Evolutionary conservation across 176 grass and related monocot species (phyloP), one percentile per base, ranked within the genome.

Genomic region (Poa pratensis): DNA sequence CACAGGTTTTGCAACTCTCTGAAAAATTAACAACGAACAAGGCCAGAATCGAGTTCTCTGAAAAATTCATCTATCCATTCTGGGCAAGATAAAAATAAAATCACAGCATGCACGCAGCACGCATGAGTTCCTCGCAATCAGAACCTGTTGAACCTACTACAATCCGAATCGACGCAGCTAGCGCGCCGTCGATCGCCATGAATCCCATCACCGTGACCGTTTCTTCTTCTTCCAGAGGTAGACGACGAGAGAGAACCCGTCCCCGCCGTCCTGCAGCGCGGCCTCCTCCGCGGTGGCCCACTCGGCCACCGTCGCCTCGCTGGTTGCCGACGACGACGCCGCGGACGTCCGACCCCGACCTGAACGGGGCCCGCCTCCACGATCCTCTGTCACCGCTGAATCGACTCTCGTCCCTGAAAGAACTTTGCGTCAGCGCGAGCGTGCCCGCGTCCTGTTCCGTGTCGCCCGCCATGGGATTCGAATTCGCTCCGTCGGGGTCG

Each of bases 341-440:
- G 80, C 81, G 42, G 85, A 87, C 4, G 85, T 90, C 89, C 0
- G 89, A 91, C 5, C 88, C 85, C 9, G 82, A 82, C 85, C 74
- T 77, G 78, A 93, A 85, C 59, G 88, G 74, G 0, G 78, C 69
- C 3, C 81, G 74, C 60, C 86, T 85, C 91, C 85, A 82, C 1
- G 45, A 30, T 1, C 88, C 79, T 30, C 80, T 78, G 9, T 83
- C 83, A 15, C 80, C 75, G 19, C 84, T 83, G 84, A 69, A 35
- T 43, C 86, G 43, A 24, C 90, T 89, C 68, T 80, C 84, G 10
- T 50, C 75, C 67, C 57, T 54, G 83, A 83, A 91, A 15, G 89
- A 80, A 0, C 19, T 43, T 12, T 87, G 76, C 76, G 22, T 80
- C 6, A 12, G 1, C 17, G n/a, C 52, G 30, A 48, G 37, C 80